Conservation (phyloP, 148 eudicot species). For the Rhododendron ovatum region DNA sequence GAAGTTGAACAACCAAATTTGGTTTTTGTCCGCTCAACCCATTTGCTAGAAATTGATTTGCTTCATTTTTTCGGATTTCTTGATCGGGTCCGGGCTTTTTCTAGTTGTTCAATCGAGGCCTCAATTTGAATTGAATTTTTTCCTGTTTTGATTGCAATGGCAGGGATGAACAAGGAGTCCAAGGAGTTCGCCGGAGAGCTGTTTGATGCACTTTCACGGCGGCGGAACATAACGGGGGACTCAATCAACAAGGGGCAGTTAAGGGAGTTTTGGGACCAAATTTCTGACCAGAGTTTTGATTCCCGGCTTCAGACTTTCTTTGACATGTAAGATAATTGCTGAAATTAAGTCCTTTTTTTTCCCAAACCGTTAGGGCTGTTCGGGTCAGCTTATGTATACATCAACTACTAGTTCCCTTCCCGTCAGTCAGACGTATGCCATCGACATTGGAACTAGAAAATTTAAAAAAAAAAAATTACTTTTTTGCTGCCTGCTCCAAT, state of each 20-base stretch:
- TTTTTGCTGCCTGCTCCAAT: too few relatives aligned
- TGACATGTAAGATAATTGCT: slow-evolving; percentile 36
- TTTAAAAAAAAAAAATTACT: too few relatives aligned
- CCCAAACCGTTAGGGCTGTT: too few relatives aligned
- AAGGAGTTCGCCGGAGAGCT: slow-evolving; percentile 48
- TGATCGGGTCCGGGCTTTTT: neutral
- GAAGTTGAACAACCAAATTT: neutral
- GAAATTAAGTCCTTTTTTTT: neutral
- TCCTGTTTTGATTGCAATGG: neutral
- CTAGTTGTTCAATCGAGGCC: neutral
- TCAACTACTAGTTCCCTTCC: too few relatives aligned
- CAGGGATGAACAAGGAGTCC: slow-evolving; percentile 58
- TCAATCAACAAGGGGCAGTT: slow-evolving; percentile 37
- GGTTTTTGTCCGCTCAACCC: neutral
- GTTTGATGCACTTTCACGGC: slow-evolving; percentile 42
- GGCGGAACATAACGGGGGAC: slow-evolving; percentile 31
- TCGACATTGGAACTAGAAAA: too few relatives aligned
- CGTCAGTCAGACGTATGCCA: too few relatives aligned
- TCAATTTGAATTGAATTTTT: neutral
- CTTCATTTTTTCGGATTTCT: neutral
- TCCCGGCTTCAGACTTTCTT: slow-evolving; percentile 53
- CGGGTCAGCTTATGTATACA: too few relatives aligned
- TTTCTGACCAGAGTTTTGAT: slow-evolving; percentile 53
- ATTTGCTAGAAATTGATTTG: neutral
- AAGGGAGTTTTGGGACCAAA: slow-evolving; percentile 57